Percentiles rank a stretch among this genome's conserved stretches.
phyloP scores from a whole-genome alignment of 2,329 filamentous ascomycete genomes.

The Neopestalotiopsis rosae region DNA sequence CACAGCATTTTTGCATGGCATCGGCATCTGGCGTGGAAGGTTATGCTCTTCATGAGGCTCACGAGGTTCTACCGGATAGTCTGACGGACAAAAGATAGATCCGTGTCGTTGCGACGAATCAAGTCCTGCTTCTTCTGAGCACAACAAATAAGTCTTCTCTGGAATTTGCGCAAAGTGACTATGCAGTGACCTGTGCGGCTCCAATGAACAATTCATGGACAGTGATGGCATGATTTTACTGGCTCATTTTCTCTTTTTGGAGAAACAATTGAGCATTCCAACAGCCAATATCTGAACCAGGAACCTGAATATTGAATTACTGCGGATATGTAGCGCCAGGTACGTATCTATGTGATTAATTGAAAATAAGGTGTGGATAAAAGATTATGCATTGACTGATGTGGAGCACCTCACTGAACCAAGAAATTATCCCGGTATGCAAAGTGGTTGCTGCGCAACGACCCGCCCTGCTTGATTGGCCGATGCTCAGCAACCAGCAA shows the following conservation, averaged over 20 bases:
- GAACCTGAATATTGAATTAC: too few relatives aligned
- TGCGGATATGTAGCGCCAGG: background rate
- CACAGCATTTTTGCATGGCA: slow-evolving; percentile 34
- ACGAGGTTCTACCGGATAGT: slow-evolving; percentile 15
- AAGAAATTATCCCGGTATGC: background rate
- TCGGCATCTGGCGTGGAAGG: slow-evolving; percentile 35
- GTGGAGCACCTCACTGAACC: background rate
- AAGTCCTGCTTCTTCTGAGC: slow-evolving; percentile 18
- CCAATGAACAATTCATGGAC: too few relatives aligned
- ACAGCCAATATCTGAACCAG: too few relatives aligned
- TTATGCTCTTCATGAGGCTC: slow-evolving; percentile 33
- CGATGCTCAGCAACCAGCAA: slow-evolving; percentile 13
- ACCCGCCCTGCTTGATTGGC: background rate
- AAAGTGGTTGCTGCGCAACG: slow-evolving; percentile 15
- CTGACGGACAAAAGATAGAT: slow-evolving; percentile 5
- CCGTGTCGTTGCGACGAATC: slow-evolving; percentile 16
- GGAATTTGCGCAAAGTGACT: background rate
- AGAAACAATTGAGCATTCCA: too few relatives aligned
- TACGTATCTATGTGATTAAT: background rate
- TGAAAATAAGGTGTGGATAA: background rate
- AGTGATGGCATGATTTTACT: too few relatives aligned
- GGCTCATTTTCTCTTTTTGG: too few relatives aligned
- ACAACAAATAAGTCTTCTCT: background rate
- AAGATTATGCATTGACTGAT: background rate
- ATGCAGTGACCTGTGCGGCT: background rate